Conservation (phyloP, 345 rosid genomes). For the Dimocarpus longan region DNA sequence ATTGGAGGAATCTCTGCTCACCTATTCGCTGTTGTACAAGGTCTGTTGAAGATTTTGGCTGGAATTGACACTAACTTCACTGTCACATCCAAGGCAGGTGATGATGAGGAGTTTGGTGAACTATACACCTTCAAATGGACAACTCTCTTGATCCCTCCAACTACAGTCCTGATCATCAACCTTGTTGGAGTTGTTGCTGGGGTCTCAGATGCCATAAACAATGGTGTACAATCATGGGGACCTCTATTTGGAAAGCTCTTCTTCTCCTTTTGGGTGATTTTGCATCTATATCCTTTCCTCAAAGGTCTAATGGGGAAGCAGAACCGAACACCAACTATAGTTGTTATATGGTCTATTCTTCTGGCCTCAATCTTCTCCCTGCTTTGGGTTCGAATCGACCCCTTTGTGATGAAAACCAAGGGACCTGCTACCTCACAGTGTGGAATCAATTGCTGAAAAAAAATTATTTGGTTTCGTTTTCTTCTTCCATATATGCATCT, state of each 20-base stretch:
- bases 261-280: slow-evolving; percentile 92
- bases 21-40: slow-evolving; percentile 89
- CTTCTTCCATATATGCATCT: slow-evolving; percentile 29
- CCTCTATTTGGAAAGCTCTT: slow-evolving; percentile 94
- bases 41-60: slow-evolving; percentile 81
- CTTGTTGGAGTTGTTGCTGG: slow-evolving; percentile 96
- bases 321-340: slow-evolving; percentile 95
- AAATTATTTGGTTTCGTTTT: neutral
- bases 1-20: slow-evolving; percentile 97
- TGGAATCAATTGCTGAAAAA: slow-evolving; percentile 81
- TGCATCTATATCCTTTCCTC: slow-evolving; percentile 97
- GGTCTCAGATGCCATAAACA: slow-evolving; percentile 88
- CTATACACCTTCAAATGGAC: slow-evolving; percentile 94
- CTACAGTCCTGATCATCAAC: slow-evolving; percentile 87
- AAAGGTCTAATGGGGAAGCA: slow-evolving; percentile 98
- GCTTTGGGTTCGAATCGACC: slow-evolving; percentile 94
- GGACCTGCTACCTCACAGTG: slow-evolving; percentile 86
- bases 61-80: slow-evolving; percentile 96
- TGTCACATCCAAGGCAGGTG: slow-evolving; percentile 84
- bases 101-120: slow-evolving; percentile 91
- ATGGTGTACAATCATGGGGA: slow-evolving; percentile 92
- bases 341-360: slow-evolving; percentile 93
- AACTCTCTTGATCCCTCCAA: slow-evolving; percentile 91
- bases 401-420: slow-evolving; percentile 87
- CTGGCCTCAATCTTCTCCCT: slow-evolving; percentile 94